Evolutionary conservation across 352 stramenopile species (phyloP).

Genomic region (Achlya hypogyna): DNA sequence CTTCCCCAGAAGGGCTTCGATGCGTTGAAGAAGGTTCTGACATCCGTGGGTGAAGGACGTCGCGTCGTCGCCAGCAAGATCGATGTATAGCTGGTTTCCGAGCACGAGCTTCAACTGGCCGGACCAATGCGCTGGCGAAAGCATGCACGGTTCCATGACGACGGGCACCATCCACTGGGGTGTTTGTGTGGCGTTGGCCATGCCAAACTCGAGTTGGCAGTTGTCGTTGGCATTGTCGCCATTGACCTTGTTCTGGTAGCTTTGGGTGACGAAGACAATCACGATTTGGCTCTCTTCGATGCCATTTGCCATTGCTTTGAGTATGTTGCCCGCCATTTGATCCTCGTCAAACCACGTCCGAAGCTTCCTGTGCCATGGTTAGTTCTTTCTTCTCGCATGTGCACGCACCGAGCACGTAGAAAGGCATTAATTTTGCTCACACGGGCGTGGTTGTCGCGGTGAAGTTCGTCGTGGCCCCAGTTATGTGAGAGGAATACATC

Average conservation of each 20-base stretch:
- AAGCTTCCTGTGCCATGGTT: neutral
- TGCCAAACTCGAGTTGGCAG: conserved; percentile 17
- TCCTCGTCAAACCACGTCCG: conserved; percentile 13
- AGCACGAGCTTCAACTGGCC: conserved; percentile 14
- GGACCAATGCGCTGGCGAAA: neutral
- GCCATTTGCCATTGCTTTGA: conserved; percentile 13
- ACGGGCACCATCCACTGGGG: conserved; percentile 4
- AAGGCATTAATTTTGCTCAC: neutral
- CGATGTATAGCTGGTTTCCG: conserved; percentile 2
- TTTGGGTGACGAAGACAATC: neutral
- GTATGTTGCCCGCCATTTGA: conserved; percentile 14
- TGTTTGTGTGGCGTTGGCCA: conserved; percentile 8
- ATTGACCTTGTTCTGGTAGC: conserved; percentile 15
- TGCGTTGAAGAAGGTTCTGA: neutral
- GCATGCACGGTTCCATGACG: conserved; percentile 8
- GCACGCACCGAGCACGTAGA: neutral
- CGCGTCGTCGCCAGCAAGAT: neutral
- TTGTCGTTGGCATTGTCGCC: conserved; percentile 17
- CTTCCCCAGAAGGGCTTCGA: neutral
- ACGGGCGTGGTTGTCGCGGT: neutral
- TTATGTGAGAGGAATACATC: conserved; percentile 8
- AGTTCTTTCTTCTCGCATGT: neutral
- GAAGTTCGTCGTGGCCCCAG: neutral
- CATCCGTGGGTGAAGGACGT: neutral
- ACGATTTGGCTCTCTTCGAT: conserved; percentile 4